Percentiles rank a stretch among this genome's conserved stretches.
These are phyloP conservation scores for Aphanomyces invadans DNA, from an alignment of 352 stramenopile species.

Conservation along the genomic window DNA sequence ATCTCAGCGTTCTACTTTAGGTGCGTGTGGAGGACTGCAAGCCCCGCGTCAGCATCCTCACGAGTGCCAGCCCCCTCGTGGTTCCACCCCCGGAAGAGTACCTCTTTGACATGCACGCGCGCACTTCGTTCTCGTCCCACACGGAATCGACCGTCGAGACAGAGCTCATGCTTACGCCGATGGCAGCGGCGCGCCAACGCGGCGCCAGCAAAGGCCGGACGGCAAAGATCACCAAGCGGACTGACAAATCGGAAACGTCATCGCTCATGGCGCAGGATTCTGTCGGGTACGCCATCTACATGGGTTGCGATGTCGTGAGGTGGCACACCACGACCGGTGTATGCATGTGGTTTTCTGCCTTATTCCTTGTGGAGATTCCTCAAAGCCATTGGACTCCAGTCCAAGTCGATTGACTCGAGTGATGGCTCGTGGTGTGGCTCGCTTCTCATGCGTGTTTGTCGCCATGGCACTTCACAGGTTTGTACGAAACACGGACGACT, in stretches of 20 bases:
- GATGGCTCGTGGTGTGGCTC: too few relatives aligned
- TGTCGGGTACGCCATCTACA: conserved; percentile 43
- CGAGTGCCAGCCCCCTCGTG: conserved; percentile 27
- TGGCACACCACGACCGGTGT: too few relatives aligned
- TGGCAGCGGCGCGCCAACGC: conserved; percentile 40
- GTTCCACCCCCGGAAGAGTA: conserved; percentile 32
- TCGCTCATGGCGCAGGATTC: conserved; percentile 56
- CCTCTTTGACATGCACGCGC: conserved; percentile 29
- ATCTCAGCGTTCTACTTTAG: neutral
- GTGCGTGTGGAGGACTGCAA: conserved; percentile 57
- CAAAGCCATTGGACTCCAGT: too few relatives aligned
- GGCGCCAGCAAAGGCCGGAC: neutral
- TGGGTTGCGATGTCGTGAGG: neutral
- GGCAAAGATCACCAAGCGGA: conserved; percentile 35
- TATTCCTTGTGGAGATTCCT: too few relatives aligned
- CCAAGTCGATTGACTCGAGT: too few relatives aligned
- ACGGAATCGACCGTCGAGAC: conserved; percentile 45
- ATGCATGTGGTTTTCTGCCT: too few relatives aligned
- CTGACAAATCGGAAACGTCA: conserved; percentile 17
- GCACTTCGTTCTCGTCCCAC: conserved; percentile 10
- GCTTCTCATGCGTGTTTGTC: neutral
- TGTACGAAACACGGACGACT: conserved; percentile 57
- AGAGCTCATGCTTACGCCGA: conserved; percentile 37
- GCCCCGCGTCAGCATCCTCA: conserved; percentile 57
- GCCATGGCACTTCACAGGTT: neutral